Conservation (phyloP, 2,329 filamentous ascomycete genomes). For the Aureobasidium subglaciale region DNA sequence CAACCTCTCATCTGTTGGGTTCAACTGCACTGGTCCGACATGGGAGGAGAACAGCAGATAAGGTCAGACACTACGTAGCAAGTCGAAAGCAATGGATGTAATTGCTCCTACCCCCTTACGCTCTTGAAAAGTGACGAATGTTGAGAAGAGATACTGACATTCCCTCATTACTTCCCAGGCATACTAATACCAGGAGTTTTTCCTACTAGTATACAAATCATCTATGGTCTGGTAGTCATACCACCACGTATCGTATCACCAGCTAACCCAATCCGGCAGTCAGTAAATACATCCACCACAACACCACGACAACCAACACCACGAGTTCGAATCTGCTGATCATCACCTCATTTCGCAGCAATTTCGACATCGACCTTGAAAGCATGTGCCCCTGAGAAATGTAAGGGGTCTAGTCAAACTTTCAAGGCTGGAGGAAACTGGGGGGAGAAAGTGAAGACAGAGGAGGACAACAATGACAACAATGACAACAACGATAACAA, state of each 20-base stretch:
- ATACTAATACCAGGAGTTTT: no score
- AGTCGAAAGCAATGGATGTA: background rate
- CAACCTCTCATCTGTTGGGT: conserved; percentile 19
- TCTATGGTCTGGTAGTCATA: background rate
- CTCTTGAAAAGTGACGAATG: background rate
- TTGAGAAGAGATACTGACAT: no score
- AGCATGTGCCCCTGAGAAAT: background rate
- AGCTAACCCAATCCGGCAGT: background rate
- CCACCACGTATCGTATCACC: background rate
- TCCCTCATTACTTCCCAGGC: no score
- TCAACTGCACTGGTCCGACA: conserved; percentile 22
- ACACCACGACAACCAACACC: background rate
- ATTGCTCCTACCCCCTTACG: background rate
- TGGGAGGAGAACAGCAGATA: conserved; percentile 14
- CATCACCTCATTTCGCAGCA: background rate
- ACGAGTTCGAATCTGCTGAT: background rate
- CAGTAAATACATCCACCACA: background rate
- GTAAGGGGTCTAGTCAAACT: background rate
- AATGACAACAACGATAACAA: background rate
- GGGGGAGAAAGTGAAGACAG: background rate
- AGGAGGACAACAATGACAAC: background rate
- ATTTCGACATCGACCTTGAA: background rate
- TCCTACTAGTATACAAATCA: no score
- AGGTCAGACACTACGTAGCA: background rate
- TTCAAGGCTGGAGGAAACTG: background rate